Conservation (phyloP, 2,329 filamentous ascomycete species). For the Chrysoporthe deuterocubensis region DNA sequence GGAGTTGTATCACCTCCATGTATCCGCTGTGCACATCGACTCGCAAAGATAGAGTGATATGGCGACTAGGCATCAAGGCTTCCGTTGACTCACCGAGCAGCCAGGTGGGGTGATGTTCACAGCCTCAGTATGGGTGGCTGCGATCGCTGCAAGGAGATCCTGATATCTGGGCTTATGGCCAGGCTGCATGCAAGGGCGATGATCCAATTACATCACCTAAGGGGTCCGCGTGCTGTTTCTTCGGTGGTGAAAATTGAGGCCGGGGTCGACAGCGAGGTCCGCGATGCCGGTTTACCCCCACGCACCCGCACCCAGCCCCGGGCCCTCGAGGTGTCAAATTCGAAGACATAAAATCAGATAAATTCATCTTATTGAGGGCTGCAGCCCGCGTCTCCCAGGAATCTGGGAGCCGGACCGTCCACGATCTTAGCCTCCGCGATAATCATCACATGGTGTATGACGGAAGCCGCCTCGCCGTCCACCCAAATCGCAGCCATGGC, state of each 20-base stretch:
- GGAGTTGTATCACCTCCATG: no score
- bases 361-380: no score
- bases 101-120: no score
- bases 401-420: background rate
- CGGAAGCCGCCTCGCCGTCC: slow-evolving; percentile 16
- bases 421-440: slow-evolving; percentile 8
- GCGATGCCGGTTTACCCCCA: background rate
- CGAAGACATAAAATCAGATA: background rate
- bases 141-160: background rate
- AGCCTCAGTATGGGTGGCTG: background rate
- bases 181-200: background rate
- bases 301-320: background rate
- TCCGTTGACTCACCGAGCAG: no score
- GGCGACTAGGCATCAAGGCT: no score
- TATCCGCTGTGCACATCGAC: no score
- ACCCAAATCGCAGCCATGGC: background rate
- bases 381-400: background rate
- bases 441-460: slow-evolving; percentile 21
- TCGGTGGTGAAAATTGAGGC: background rate
- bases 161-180: background rate
- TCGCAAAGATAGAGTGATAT: no score
- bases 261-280: background rate
- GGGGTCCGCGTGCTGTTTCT: background rate
- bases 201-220: background rate
- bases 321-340: background rate